Conservation (phyloP, 2,329 filamentous ascomycete species). For the Proliferodiscus dingleyae region DNA sequence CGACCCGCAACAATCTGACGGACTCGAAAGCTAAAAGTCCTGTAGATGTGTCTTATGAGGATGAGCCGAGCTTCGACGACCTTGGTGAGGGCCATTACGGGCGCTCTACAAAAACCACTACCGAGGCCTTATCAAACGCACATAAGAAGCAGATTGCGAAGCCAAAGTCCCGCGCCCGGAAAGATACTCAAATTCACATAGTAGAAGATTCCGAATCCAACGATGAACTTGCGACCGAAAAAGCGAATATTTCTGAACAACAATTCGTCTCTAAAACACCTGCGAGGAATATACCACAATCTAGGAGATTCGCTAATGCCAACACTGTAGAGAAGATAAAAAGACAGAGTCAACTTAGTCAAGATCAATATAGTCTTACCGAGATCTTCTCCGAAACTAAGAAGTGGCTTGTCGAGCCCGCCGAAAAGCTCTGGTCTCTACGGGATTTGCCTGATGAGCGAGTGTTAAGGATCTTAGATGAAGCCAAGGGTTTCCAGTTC, state of each 20-base stretch:
- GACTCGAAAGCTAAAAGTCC: not conserved
- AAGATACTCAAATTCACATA: not conserved
- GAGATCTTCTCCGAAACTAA: not conserved
- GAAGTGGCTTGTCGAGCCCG: slow-evolving; percentile 1
- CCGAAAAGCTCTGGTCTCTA: not conserved
- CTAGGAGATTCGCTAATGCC: not conserved
- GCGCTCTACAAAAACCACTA: not conserved
- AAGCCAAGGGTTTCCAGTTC: not conserved
- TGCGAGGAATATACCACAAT: not conserved
- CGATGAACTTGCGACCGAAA: not conserved
- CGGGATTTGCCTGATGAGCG: not conserved
- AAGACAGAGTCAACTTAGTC: not conserved
- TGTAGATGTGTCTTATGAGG: not conserved
- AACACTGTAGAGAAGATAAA: not conserved
- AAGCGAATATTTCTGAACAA: not conserved
- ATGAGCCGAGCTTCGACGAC: not conserved
- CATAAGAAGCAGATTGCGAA: not conserved
- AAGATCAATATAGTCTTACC: not conserved
- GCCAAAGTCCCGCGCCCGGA: not conserved
- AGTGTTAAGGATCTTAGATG: not conserved
- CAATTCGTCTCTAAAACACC: not conserved
- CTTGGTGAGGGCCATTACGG: not conserved
- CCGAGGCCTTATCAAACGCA: not conserved
- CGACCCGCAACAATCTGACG: not conserved
- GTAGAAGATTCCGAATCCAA: not conserved